These are phyloP conservation scores for Brettanomyces bruxellensis DNA, from an alignment of 805 yeast species.

Conservation along the genomic window DNA sequence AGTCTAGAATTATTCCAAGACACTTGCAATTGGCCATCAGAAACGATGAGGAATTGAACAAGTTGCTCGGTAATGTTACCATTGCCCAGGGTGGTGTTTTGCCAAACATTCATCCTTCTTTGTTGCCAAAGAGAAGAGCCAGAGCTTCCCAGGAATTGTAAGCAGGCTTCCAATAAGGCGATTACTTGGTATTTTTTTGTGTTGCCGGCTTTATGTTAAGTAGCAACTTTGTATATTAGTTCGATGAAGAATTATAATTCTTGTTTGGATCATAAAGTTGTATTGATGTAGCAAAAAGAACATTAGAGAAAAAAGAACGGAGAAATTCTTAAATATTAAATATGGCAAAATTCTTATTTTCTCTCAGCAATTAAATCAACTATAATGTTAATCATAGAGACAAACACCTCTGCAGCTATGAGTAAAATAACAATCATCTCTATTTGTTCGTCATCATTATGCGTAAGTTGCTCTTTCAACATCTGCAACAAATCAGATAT, in stretches of 20 bases:
- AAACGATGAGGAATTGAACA: constrained; percentile 98
- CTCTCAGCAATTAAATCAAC: constrained; percentile 22
- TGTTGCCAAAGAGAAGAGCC: constrained; percentile 58
- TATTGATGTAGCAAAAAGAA: neutral
- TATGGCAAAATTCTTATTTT: neutral
- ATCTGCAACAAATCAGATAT: constrained; percentile 87
- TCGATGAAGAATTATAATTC: neutral
- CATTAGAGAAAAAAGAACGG: neutral
- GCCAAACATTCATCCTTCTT: constrained; percentile 92
- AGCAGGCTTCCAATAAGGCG: constrained; percentile 8
- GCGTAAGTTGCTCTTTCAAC: constrained; percentile 96
- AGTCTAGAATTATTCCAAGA: constrained; percentile 98
- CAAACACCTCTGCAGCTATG: constrained; percentile 87
- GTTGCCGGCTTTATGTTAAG: no score
- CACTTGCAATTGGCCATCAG: constrained; percentile 97
- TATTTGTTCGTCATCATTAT: constrained; percentile 84
- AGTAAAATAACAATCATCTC: constrained; percentile 86
- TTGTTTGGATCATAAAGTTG: neutral
- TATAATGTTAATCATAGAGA: constrained; percentile 74
- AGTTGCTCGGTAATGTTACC: constrained; percentile 83
- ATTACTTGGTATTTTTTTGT: neutral
- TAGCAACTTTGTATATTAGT: constrained; percentile 2
- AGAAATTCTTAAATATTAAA: neutral
- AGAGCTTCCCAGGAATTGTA: constrained; percentile 55
- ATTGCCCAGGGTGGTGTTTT: constrained; percentile 99